Evolutionary conservation across 2,329 filamentous ascomycete species (phyloP).

Genomic region (Diplodia scrobiculata): DNA sequence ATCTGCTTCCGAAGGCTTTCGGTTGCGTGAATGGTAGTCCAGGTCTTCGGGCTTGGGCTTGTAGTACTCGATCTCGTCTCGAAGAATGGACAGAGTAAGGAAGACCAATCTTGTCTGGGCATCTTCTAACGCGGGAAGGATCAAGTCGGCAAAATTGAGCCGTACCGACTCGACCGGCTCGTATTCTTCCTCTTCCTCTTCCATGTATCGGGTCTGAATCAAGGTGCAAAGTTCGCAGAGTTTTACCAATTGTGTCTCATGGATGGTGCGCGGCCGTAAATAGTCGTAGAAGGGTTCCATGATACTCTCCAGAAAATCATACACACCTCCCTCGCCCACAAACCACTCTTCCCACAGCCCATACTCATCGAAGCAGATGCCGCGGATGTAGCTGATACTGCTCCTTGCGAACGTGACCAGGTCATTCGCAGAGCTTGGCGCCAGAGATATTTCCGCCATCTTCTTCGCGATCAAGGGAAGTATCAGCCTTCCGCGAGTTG

Average conservation of each 20-base stretch:
- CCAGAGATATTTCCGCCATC: conserved; percentile 58
- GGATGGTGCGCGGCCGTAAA: conserved; percentile 65
- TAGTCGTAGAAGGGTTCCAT: conserved; percentile 70
- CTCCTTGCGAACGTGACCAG: conserved; percentile 66
- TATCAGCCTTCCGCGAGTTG: conserved; percentile 61
- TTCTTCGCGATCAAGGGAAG: conserved; percentile 66
- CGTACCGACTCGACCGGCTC: conserved; percentile 52
- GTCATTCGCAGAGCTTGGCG: conserved; percentile 63
- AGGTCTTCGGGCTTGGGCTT: conserved; percentile 66
- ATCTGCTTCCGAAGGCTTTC: conserved; percentile 47
- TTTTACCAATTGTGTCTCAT: conserved; percentile 66
- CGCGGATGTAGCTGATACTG: conserved; percentile 66
- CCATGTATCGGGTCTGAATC: conserved; percentile 66
- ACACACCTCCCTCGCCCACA: conserved; percentile 62
- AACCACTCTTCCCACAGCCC: conserved; percentile 70
- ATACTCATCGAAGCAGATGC: conserved; percentile 67
- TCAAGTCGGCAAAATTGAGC: conserved; percentile 63
- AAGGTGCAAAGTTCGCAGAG: conserved; percentile 68
- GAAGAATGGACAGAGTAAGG: conserved; percentile 63
- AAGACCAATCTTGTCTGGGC: conserved; percentile 68
- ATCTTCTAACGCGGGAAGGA: conserved; percentile 67
- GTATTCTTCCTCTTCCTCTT: conserved; percentile 57
- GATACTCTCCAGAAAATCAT: conserved; percentile 67
- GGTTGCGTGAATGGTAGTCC: conserved; percentile 62
- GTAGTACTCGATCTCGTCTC: conserved; percentile 67